Base-by-base conservation (phyloP, 768 basidiomycete species). In the Panaeolus papilionaceus region DNA sequence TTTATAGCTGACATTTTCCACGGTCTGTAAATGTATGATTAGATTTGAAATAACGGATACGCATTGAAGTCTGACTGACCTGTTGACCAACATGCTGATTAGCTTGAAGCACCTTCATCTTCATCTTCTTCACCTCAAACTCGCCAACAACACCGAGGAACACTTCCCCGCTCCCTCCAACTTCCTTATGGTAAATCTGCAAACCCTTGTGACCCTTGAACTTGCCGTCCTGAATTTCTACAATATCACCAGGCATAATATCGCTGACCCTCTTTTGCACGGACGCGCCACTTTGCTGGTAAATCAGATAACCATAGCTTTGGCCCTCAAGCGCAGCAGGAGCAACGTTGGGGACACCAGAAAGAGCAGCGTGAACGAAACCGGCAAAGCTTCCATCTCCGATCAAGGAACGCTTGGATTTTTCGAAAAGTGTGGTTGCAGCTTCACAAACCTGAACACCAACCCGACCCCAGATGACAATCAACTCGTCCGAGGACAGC, bases 381-480 rank as follows among this genome's bases (percentile, higher is more conserved):
- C 95, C 94, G 3, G 84, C 80, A 66, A 92, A 91, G 51, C 92
- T 90, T 11, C 96, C 95, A 73, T 97, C 95, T 5, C 94, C 96
- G 37, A 96, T 85, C 45, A 95, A 82, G 8, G 84, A 75, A 77
- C 87, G 90, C 79, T 91, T 95, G 44, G 93, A 94, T 71, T 91
- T 89, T 40, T 92, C 92, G 69, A 84, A 86, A 63, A 96, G 75
- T 45, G 81, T 78, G 16, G 86, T 84, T 1, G 95, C 94, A 0
- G 86, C 83, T 70, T 93, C 88, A 73, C 88, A 86, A 3, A 97
- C 84, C 66, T 88, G 88, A 3, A 89, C 86, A 11, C 96, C 96
- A 0, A 93, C 88, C 37, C 88, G 87, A 4, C 87, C 87, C 86
- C 91, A 91, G 4, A 94, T 77, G 1, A 83, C 80, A 70, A 88